Evolutionary conservation across 805 yeast species (phyloP).

Genomic region (Candida ovalis): DNA sequence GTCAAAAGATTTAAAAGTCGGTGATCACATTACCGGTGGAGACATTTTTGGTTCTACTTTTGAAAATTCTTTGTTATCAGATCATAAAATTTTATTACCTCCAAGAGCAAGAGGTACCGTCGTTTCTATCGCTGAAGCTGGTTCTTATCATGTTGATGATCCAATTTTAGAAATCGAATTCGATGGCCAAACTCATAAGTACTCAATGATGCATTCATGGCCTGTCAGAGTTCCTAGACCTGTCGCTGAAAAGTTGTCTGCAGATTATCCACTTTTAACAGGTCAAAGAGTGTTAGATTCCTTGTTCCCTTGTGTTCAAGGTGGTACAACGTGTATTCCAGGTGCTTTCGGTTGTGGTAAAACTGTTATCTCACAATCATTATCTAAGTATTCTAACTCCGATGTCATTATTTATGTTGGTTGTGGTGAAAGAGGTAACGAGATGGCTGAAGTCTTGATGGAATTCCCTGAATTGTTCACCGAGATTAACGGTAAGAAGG

Average conservation of each 20-base stretch:
- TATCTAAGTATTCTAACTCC: constrained; percentile 96
- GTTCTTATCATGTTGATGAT: constrained; percentile 89
- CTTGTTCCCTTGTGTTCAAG: constrained; percentile 98
- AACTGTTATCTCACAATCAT: constrained; percentile 95
- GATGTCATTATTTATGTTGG: constrained; percentile 96
- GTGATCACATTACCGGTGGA: constrained; percentile 98
- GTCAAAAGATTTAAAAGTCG: constrained; percentile 61
- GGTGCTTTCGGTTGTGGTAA: constrained; percentile 99
- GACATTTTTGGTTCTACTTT: constrained; percentile 91
- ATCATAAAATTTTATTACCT: constrained; percentile 92
- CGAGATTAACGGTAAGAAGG: constrained; percentile 87
- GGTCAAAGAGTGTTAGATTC: constrained; percentile 99
- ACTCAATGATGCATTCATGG: constrained; percentile 98
- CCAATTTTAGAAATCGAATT: constrained; percentile 90
- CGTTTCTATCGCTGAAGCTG: constrained; percentile 82
- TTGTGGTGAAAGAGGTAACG: constrained; percentile 95
- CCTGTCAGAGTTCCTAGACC: constrained; percentile 99
- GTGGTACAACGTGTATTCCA: constrained; percentile 99
- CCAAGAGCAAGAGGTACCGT: constrained; percentile 99
- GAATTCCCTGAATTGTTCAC: constrained; percentile 98
- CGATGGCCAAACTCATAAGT: constrained; percentile 75
- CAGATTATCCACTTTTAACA: constrained; percentile 92
- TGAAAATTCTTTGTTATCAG: constrained; percentile 88
- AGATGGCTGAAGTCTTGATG: constrained; percentile 99
- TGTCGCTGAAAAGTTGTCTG: constrained; percentile 88